A percentile compares a stretch with the other conserved stretches of the same genome.
These are phyloP conservation scores for Citrus reticulata DNA, from an alignment of 345 rosid genomes.

Conservation along the genomic window DNA sequence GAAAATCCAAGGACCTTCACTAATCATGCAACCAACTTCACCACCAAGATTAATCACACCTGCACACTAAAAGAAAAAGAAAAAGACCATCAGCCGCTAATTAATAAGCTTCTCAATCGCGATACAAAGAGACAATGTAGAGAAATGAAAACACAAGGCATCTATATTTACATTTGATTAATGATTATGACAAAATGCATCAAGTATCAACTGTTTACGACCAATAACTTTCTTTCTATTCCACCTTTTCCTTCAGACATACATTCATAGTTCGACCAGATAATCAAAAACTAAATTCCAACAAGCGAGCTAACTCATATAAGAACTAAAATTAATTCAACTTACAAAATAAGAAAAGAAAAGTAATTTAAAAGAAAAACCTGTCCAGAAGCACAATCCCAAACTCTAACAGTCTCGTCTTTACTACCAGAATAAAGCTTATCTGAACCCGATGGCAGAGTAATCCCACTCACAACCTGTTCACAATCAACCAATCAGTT, in stretches of 20 bases:
- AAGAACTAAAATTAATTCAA: background rate
- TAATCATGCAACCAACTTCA: constrained; percentile 90
- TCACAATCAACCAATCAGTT: constrained; percentile 3
- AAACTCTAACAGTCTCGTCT: constrained; percentile 78
- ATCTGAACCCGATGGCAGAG: constrained; percentile 78
- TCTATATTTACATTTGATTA: too few species aligned
- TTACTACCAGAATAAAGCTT: constrained; percentile 76
- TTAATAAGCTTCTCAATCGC: background rate
- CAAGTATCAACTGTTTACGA: background rate
- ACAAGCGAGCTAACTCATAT: background rate
- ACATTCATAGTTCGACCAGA: background rate
- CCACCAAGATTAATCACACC: constrained; percentile 66
- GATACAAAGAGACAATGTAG: background rate
- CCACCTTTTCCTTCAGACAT: background rate
- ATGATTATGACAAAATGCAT: background rate
- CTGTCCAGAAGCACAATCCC: constrained; percentile 99
- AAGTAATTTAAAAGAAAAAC: constrained; percentile 27
- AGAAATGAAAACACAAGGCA: background rate
- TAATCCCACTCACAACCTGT: constrained; percentile 85
- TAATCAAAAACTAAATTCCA: background rate
- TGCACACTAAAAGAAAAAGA: constrained; percentile 48
- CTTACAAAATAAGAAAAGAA: background rate
- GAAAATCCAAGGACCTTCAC: constrained; percentile 96
- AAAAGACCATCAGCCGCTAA: background rate
- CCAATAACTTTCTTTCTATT: background rate